Evolutionary conservation across 78 protist species (phyloP).

Genomic region (slime mould (Dictyostelium discoideum)): DNA sequence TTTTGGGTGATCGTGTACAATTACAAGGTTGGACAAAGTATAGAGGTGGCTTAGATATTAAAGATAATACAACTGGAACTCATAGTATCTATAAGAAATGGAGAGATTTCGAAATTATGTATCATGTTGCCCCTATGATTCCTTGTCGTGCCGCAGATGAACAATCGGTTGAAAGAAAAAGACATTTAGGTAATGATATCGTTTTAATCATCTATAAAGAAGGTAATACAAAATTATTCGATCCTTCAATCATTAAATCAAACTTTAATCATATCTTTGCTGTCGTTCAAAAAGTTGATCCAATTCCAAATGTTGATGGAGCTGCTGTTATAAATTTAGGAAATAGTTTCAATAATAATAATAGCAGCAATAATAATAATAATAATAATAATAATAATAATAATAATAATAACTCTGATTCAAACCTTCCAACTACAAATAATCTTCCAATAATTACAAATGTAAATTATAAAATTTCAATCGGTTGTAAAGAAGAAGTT

Average conservation of each 20-base stretch:
- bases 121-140: constrained; percentile 85
- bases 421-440: neutral
- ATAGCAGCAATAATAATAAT: no score
- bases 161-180: constrained; percentile 86
- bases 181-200: constrained; percentile 89
- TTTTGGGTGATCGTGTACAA: constrained; percentile 70
- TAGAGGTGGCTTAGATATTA: constrained; percentile 86
- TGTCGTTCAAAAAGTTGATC: constrained; percentile 43
- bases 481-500: constrained; percentile 60
- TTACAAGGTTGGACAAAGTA: constrained; percentile 77
- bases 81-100: constrained; percentile 53
- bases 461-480: constrained; percentile 34
- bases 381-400: no score
- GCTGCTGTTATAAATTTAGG: neutral
- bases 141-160: constrained; percentile 49
- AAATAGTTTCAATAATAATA: neutral
- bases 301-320: neutral
- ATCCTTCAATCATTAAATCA: constrained; percentile 71
- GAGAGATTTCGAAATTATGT: constrained; percentile 85
- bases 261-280: constrained; percentile 84
- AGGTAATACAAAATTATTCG: constrained; percentile 43
- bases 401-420: neutral
- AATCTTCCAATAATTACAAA: neutral
- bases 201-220: constrained; percentile 83
- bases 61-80: constrained; percentile 78